Evolutionary conservation across 208 protist species (phyloP), one percentile per base, ranked within the genome.

Genomic region (Acanthamoeba healyi): DNA sequence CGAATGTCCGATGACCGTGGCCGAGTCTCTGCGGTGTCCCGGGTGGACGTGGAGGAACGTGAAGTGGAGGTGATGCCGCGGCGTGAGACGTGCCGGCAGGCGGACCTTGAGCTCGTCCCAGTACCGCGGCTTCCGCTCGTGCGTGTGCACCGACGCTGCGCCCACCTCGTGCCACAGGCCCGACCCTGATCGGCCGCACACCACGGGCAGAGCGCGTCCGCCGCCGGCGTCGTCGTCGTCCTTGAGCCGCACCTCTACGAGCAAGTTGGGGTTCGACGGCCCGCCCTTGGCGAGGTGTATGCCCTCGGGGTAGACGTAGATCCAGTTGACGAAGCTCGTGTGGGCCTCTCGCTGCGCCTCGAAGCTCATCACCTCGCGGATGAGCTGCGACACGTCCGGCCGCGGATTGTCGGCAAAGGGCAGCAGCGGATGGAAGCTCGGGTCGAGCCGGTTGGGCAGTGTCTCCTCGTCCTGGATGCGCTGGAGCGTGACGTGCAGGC

Each of bases 21-120:
- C 34, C n/a, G 81, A 26, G 36, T 89, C 81, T 32, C 38, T 89
- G 22, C 29, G 7, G 49, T 34, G 49, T 10, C 54, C 54, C 26
- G 81, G 81, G 29, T 96, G 92, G 44, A 96, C 29, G 86, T 96
- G 95, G 49, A 95, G 96, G 51, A 95, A 95, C 49, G 70, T 92
- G 38, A 96, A 96, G n/a, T 96, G 36, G 36, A 96, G 40, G 81
- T 96, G 95, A 49, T 94, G 65, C n/a, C 61, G 51, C 4, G 61
- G 15, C 26, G 92, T 72, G 14, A 96, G 34, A 29, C 44, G 65
- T 2, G 72, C 24, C 42, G 95, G 95, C 15, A 96, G 74, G 7
- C 84, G 81, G 2, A 96, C 22, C 67, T 96, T 96, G n/a, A 96
- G 94, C 54, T 96, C 95, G 32, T 89, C 81, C 51, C 54, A 89